phyloP scores from a whole-genome alignment of 495 filamentous ascomycete species.

The Penicillium herquei region DNA sequence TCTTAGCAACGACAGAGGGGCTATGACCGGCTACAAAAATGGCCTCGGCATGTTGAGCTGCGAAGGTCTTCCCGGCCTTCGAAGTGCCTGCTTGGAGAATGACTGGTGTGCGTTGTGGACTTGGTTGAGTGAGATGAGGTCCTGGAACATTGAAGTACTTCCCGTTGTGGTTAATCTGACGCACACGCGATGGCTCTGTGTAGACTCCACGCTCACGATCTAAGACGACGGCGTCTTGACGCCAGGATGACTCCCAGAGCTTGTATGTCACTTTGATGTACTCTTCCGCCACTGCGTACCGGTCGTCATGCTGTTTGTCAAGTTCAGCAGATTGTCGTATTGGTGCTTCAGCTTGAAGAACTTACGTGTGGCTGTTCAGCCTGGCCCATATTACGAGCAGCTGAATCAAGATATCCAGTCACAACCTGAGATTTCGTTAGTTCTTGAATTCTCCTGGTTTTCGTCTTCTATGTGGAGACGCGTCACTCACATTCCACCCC shows the following conservation, averaged over 20 bases:
- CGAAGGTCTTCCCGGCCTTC: conserved; percentile 60
- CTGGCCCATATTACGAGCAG: conserved; percentile 59
- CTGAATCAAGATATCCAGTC: conserved; percentile 65
- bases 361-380: conserved; percentile 49
- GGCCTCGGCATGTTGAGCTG: conserved; percentile 57
- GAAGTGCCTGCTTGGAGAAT: conserved; percentile 66
- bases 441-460: neutral
- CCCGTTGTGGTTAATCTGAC: conserved; percentile 65
- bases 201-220: conserved; percentile 56
- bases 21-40: conserved; percentile 52
- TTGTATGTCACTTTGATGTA: conserved; percentile 70
- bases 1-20: conserved; percentile 46
- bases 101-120: conserved; percentile 64
- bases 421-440: conserved; percentile 45
- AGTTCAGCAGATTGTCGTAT: neutral
- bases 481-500: conserved; percentile 55
- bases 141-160: conserved; percentile 66
- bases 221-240: conserved; percentile 60
- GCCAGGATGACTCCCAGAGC: conserved; percentile 67
- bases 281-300: conserved; percentile 66
- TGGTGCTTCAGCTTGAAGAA: neutral
- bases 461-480: neutral
- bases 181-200: conserved; percentile 56
- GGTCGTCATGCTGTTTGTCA: conserved; percentile 58
- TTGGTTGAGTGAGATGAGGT: conserved; percentile 62